phyloP scores from a whole-genome alignment of 106 monocot genomes.

The Alisma plantagoaquatica region DNA sequence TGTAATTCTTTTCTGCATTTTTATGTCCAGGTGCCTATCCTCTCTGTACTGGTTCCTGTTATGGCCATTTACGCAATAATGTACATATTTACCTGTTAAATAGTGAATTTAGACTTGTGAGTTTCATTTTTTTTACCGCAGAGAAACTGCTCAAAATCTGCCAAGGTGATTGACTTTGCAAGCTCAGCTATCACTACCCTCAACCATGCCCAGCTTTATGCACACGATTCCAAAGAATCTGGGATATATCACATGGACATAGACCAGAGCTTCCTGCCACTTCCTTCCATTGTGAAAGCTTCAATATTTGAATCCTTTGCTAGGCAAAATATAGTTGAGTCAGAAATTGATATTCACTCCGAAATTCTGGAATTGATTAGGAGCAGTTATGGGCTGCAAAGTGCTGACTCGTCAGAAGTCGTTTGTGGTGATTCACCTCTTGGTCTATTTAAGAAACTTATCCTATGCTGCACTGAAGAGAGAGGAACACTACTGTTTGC shows the following conservation, averaged over 20 bases:
- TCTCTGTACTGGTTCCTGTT: neutral
- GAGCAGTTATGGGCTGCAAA: constrained; percentile 34
- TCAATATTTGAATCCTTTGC: constrained; percentile 92
- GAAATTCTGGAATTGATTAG: constrained; percentile 46
- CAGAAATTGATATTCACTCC: constrained; percentile 64
- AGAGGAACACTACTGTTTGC: constrained; percentile 81
- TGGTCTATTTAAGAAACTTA: constrained; percentile 61
- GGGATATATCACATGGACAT: constrained; percentile 67
- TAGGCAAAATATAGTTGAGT: constrained; percentile 72
- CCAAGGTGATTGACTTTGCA: constrained; percentile 44
- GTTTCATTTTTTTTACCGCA: constrained; percentile 25
- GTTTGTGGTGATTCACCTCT: constrained; percentile 47
- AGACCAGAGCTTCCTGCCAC: constrained; percentile 71
- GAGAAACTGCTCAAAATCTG: constrained; percentile 36
- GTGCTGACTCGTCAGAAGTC: constrained; percentile 41
- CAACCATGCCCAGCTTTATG: constrained; percentile 51
- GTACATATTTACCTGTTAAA: no score
- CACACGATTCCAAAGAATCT: constrained; percentile 18
- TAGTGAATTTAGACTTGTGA: no score
- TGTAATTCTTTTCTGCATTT: neutral
- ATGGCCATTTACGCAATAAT: no score
- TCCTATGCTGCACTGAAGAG: constrained; percentile 58
- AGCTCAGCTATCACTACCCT: constrained; percentile 44
- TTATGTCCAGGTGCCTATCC: neutral
- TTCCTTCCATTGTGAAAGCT: constrained; percentile 68